Conservation (phyloP, 495 filamentous ascomycete genomes). For the Penicillium nucicola region DNA sequence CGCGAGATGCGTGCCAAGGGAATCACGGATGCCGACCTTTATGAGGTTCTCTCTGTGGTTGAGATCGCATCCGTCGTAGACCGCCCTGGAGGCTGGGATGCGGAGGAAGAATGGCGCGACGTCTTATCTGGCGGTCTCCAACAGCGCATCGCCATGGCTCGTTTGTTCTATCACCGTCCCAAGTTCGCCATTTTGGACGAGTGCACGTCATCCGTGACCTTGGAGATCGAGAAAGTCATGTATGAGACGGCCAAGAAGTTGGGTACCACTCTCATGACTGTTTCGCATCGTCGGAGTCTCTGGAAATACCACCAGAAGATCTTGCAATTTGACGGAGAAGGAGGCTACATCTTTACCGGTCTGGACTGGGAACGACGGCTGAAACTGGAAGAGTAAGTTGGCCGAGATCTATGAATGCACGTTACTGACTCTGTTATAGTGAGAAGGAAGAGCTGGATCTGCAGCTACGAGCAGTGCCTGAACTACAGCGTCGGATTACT, state of each 20-base stretch:
- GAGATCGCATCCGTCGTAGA: constrained; percentile 83
- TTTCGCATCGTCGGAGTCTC: constrained; percentile 82
- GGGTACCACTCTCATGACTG: constrained; percentile 94
- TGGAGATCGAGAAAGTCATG: constrained; percentile 93
- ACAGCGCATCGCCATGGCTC: constrained; percentile 96
- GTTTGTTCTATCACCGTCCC: constrained; percentile 92
- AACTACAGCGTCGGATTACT: constrained; percentile 77
- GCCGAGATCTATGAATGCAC: neutral
- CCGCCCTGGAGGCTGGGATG: constrained; percentile 83
- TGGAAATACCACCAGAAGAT: constrained; percentile 96
- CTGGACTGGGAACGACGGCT: constrained; percentile 86
- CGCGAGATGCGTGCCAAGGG: constrained; percentile 83
- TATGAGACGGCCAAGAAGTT: constrained; percentile 92
- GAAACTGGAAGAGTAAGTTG: constrained; percentile 76
- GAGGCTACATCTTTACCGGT: constrained; percentile 83
- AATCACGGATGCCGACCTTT: constrained; percentile 77
- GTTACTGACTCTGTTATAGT: constrained; percentile 32
- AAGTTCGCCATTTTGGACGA: constrained; percentile 92
- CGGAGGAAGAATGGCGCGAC: constrained; percentile 94
- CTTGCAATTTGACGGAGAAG: constrained; percentile 94
- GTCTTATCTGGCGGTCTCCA: constrained; percentile 87
- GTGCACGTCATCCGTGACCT: constrained; percentile 88
- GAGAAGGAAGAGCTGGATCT: constrained; percentile 94
- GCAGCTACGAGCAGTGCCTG: constrained; percentile 76
- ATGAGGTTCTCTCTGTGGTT: constrained; percentile 70